Percentiles rank a stretch among this genome's conserved stretches.
These are phyloP conservation scores for Neofusicoccum laricinum DNA, from an alignment of 2,329 filamentous ascomycete species.

Conservation along the genomic window DNA sequence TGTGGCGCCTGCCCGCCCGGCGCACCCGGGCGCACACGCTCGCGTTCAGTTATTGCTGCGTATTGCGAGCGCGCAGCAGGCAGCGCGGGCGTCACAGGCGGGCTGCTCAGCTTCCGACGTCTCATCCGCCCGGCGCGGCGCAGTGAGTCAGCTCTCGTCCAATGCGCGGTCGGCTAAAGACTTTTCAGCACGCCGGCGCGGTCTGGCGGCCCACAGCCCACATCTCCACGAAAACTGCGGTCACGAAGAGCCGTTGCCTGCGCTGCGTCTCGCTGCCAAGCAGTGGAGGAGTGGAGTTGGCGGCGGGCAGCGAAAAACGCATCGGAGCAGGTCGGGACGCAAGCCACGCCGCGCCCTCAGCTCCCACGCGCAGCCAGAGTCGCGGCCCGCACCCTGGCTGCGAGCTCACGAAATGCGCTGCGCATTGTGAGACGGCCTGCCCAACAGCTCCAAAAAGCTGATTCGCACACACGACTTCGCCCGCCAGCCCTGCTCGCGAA, in stretches of 20 bases:
- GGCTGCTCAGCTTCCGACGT: background rate
- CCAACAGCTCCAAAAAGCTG: constrained; percentile 10
- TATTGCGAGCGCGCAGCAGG: no score
- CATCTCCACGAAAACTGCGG: constrained; percentile 9
- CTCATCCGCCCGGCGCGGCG: background rate
- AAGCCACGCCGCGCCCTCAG: background rate
- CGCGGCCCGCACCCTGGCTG: constrained; percentile 11
- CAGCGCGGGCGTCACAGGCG: background rate
- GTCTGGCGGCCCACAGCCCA: background rate
- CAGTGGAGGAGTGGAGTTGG: constrained; percentile 8
- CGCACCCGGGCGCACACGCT: background rate
- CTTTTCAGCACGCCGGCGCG: constrained; percentile 6
- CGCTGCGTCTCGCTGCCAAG: constrained; percentile 14
- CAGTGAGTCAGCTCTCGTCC: background rate
- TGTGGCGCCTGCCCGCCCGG: background rate
- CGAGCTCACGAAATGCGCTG: constrained; percentile 11
- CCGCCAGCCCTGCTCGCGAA: constrained; percentile 12
- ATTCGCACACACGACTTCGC: constrained; percentile 9
- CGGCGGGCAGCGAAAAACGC: constrained; percentile 6
- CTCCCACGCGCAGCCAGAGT: constrained; percentile 2
- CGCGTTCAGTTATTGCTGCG: background rate
- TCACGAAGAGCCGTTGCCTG: background rate
- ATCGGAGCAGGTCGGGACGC: background rate
- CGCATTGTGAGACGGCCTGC: constrained; percentile 14
- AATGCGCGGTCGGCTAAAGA: constrained; percentile 13